Conservation (phyloP, 345 rosid genomes). For the Gossypium thurberi region DNA sequence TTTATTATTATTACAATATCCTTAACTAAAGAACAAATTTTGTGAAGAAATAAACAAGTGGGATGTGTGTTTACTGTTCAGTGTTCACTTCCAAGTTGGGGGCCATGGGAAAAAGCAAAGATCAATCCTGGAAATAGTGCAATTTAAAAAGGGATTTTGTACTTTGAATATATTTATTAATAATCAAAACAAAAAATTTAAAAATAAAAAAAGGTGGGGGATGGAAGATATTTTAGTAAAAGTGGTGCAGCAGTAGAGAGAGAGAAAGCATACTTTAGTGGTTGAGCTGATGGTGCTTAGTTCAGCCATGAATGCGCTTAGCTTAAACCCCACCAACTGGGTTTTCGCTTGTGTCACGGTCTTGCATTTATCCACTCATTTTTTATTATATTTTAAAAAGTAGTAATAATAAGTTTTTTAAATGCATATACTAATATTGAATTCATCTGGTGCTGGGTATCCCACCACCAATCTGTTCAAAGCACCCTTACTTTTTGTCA, state of each 20-base stretch:
- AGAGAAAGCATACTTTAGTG: neutral
- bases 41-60: neutral
- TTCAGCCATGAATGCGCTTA: neutral
- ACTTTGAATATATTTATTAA: neutral
- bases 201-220: neutral
- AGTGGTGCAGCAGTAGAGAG: neutral
- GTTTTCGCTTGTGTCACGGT: neutral
- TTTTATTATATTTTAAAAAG: neutral
- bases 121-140: slow-evolving; percentile 5
- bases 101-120: neutral
- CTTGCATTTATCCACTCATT: neutral
- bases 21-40: neutral
- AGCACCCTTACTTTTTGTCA: slow-evolving; percentile 10
- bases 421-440: slow-evolving; percentile 8
- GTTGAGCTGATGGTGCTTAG: slow-evolving; percentile 2
- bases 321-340: slow-evolving; percentile 1
- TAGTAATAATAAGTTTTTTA: neutral
- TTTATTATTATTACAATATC: neutral
- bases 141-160: neutral
- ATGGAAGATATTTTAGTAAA: neutral
- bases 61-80: neutral
- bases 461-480: slow-evolving; percentile 8
- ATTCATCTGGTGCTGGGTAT: slow-evolving; percentile 10
- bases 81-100: neutral
- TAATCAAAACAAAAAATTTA: neutral